Evolutionary conservation across 441 rosid genomes (phyloP), one percentile per base, ranked within the genome.

Genomic region (Melastoma candidum): DNA sequence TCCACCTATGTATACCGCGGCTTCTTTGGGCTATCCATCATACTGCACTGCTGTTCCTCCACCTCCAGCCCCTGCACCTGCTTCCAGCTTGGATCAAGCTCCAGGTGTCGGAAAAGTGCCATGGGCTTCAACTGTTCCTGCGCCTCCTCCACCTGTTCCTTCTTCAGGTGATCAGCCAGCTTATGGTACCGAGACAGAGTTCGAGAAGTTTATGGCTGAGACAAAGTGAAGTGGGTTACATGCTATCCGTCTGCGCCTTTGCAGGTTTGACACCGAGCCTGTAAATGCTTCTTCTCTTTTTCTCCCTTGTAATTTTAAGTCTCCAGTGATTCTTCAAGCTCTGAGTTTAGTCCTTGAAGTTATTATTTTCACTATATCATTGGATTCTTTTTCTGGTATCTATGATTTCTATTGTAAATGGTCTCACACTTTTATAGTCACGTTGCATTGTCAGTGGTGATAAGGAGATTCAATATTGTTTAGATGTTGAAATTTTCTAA

Each of bases 141-240:
- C 54, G 48, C 83, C 76, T 14, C 81, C 92, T 8, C 68, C 85
- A 7, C 80, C 57, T 24, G 61, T 86, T 11, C 58, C 86, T 74
- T 71, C 77, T 32, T 17, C 22, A 17, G 95, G 79, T 61, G 87
- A 62, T 39, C 66, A 80, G 71, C 12, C 79, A 56, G 29, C 75
- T 26, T 66, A 75, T 71, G 90, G 84, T 71, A 77, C 83, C 11
- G 96, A 89, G 70, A 74, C 87, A 8, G 96, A 86, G 74, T 93
- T 85, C 61, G 93, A 89, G 70, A 93, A 87, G 75, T 89, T 93
- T 68, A 86, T 93, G 97, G 80, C 89, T 17, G 97, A 93, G 83
- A 81, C 87, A 90, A 86, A 93, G 67, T 89, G 82, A 81, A 14
- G 45, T 52, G 53, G 25, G 53, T 13, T 39, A 46, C 60, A 44